These are phyloP conservation scores for Penicillium brasilianum DNA, from an alignment of 2,329 filamentous ascomycete genomes.

Conservation along the genomic window DNA sequence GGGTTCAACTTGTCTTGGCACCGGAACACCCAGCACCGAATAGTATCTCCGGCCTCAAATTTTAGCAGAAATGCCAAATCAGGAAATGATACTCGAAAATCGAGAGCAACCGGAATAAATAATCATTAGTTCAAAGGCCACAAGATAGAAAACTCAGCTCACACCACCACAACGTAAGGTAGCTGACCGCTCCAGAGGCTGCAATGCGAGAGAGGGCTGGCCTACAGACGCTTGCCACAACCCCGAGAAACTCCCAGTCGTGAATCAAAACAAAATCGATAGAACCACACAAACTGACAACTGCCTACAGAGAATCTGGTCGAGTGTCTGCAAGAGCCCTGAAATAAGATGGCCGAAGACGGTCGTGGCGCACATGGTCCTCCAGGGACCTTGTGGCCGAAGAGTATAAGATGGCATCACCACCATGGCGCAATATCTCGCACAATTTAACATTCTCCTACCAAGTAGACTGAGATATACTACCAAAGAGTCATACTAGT, in stretches of 20 bases:
- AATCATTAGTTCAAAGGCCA: not conserved
- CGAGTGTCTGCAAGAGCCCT: not conserved
- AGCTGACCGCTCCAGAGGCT: not conserved
- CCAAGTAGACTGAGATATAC: not conserved
- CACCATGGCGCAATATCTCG: not conserved
- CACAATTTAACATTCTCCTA: too few species aligned
- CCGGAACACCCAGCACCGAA: not conserved
- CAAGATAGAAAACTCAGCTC: not conserved
- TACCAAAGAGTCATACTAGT: too few species aligned
- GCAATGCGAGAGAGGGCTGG: not conserved
- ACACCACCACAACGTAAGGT: too few species aligned
- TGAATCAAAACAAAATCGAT: not conserved
- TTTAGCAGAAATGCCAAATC: not conserved
- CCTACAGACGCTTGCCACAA: not conserved
- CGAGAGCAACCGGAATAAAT: not conserved
- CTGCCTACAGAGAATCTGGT: not conserved
- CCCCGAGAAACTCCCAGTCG: not conserved
- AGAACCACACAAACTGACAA: too few species aligned
- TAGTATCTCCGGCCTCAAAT: not conserved
- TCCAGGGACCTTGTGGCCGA: constrained; percentile 9
- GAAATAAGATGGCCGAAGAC: not conserved
- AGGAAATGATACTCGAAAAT: not conserved
- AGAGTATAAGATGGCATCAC: constrained; percentile 4
- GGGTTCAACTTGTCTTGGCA: constrained; percentile 9
- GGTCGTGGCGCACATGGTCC: constrained; percentile 10